phyloP scores from a whole-genome alignment of 768 basidiomycete species.

The Pholiota molesta region DNA sequence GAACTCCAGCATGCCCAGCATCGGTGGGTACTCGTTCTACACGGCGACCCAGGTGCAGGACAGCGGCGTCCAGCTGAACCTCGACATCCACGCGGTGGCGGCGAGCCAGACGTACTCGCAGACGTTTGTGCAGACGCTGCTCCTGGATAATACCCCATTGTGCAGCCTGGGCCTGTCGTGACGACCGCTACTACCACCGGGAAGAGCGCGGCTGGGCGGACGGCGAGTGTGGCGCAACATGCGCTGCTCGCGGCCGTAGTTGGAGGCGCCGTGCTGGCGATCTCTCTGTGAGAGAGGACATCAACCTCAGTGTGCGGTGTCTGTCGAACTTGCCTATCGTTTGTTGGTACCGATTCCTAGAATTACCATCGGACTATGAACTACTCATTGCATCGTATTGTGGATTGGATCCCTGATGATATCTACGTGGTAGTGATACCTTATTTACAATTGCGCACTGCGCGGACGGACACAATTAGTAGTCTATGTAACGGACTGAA shows the following conservation, averaged over 20 bases:
- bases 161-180: slow-evolving; percentile 26
- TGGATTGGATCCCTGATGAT: not conserved
- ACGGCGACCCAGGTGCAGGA: slow-evolving; percentile 23
- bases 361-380: not conserved
- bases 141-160: slow-evolving; percentile 32
- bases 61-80: slow-evolving; percentile 29
- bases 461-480: not conserved
- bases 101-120: slow-evolving; percentile 29
- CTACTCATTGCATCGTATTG: not conserved
- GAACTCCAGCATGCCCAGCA: slow-evolving; percentile 30
- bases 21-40: slow-evolving; percentile 42
- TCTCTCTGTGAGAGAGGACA: not conserved
- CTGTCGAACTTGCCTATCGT: not conserved
- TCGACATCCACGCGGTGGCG: slow-evolving; percentile 30
- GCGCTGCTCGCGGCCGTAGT: not conserved
- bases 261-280: slow-evolving; percentile 8
- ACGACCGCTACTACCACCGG: slow-evolving; percentile 8
- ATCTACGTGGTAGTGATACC: not conserved
- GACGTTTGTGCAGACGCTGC: slow-evolving; percentile 28
- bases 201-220: slow-evolving; percentile 14
- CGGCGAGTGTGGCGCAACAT: not conserved
- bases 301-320: not conserved
- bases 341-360: not conserved
- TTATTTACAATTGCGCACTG: not conserved
- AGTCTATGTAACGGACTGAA: not conserved